Percentiles rank a stretch among this genome's conserved stretches.
These are phyloP conservation scores for Stentor coeruleus DNA, from an alignment of 73 alveolate genomes.

Conservation along the genomic window DNA sequence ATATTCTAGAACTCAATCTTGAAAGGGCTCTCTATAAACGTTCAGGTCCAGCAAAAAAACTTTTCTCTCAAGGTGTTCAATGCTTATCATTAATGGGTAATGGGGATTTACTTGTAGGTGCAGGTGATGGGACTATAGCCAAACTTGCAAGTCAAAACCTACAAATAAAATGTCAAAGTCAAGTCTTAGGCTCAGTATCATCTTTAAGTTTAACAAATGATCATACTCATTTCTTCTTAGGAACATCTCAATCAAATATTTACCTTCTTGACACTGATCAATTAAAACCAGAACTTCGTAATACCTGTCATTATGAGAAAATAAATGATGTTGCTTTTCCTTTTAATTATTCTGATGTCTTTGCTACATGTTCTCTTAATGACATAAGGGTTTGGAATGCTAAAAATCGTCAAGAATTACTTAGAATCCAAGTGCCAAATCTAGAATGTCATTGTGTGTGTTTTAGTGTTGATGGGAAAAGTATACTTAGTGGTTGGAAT, in stretches of 20 bases:
- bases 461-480: slow-evolving; percentile 86
- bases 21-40: slow-evolving; percentile 75
- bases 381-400: slow-evolving; percentile 97
- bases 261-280: slow-evolving; percentile 77
- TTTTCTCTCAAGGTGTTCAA: slow-evolving; percentile 57
- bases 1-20: slow-evolving; percentile 71
- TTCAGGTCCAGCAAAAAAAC: slow-evolving; percentile 69
- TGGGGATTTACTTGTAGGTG: slow-evolving; percentile 91
- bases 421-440: slow-evolving; percentile 93
- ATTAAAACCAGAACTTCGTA: slow-evolving; percentile 85
- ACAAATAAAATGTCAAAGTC: slow-evolving; percentile 53
- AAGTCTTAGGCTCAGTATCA: slow-evolving; percentile 89
- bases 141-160: slow-evolving; percentile 71
- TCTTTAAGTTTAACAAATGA: slow-evolving; percentile 85
- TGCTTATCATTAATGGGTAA: slow-evolving; percentile 68
- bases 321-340: slow-evolving; percentile 91
- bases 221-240: slow-evolving; percentile 90
- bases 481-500: slow-evolving; percentile 89
- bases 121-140: slow-evolving; percentile 90
- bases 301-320: slow-evolving; percentile 93
- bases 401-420: slow-evolving; percentile 75
- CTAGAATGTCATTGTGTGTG: slow-evolving; percentile 78
- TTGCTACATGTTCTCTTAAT: slow-evolving; percentile 92
- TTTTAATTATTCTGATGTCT: slow-evolving; percentile 69
- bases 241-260: slow-evolving; percentile 78